These are phyloP conservation scores for Cordia subcordata DNA, from an alignment of 257 asterid species.

Conservation along the genomic window DNA sequence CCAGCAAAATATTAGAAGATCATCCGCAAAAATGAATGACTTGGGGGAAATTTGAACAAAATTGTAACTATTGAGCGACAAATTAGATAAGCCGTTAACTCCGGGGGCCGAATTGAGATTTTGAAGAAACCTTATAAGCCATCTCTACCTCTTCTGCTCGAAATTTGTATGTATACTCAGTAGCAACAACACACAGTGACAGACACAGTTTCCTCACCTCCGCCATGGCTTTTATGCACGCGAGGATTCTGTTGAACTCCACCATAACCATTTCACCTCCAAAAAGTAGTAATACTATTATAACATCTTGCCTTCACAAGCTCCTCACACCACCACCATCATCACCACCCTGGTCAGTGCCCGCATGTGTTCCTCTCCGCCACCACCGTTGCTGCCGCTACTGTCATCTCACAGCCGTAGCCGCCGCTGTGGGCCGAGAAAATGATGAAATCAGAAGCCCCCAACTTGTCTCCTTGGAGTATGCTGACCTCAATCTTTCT, in stretches of 20 bases:
- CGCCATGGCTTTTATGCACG: background rate
- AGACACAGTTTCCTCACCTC: background rate
- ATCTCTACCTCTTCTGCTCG: no score
- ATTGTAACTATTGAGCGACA: no score
- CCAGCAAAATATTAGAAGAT: no score
- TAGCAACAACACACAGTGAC: background rate
- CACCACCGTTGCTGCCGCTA: background rate
- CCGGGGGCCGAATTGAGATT: no score
- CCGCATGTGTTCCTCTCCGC: background rate
- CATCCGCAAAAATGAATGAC: no score
- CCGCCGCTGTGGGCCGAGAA: slow-evolving; percentile 1
- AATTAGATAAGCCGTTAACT: no score
- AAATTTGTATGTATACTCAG: no score
- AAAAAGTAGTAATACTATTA: background rate
- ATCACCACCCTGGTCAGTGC: background rate
- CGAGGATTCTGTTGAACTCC: background rate
- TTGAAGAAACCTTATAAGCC: no score
- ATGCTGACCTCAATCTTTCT: slow-evolving; percentile 74
- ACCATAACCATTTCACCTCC: background rate
- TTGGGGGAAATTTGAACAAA: no score
- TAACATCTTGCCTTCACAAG: background rate
- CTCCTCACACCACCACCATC: background rate
- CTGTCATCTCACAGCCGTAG: background rate
- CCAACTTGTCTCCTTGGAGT: slow-evolving; percentile 66
- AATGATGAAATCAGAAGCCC: slow-evolving; percentile 36